Evolutionary conservation across 2,329 filamentous ascomycete species (phyloP), one percentile per base, ranked within the genome.

Genomic region (Xylaria sp.): DNA sequence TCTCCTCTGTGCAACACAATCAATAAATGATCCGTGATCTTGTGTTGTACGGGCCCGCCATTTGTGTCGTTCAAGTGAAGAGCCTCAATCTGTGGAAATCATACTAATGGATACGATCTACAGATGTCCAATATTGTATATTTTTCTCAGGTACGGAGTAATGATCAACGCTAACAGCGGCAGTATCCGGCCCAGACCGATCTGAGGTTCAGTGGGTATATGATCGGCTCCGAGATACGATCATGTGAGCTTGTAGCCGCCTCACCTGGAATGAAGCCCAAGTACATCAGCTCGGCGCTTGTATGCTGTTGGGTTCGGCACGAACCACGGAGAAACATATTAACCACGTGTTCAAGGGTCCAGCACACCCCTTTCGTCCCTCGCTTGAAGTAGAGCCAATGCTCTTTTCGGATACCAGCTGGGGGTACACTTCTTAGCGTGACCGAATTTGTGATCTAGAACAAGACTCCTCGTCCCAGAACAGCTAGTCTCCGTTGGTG

Each of bases 371-470:
- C 39, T 54, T 48, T 60, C 28, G 18, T 57, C 43, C 25, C 41
- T 56, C 51, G 48, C 64, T 49, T 31, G 25, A 39, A 43, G 51
- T 52, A 63, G 20, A 62, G 49, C 60, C 41, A 49, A 58, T 33
- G 51, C 59, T 52, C 55, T 52, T 51, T 64, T 25, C 18, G 56
- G 59, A 12, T 36, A 56, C n/a, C 33, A 15, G 57, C 5, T 43
- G 15, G 25, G 43, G 23, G 31, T 54, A 15, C 33, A 55, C 31
- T 58, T 54, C 18, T 56, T 69, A 62, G 67, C 67, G 58, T 49
- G 31, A n/a, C 63, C 58, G 23, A 63, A 68, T 66, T 33, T 33
- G 46, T 59, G 63, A 63, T 69, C 63, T 69, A 69, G 67, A 69
- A 65, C 62, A 13, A 36, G 46, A 51, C 54, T 59, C 3, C 33